These are phyloP conservation scores for Pyrenochaeta sp. DNA, from an alignment of 2,329 filamentous ascomycete genomes.

Conservation along the genomic window DNA sequence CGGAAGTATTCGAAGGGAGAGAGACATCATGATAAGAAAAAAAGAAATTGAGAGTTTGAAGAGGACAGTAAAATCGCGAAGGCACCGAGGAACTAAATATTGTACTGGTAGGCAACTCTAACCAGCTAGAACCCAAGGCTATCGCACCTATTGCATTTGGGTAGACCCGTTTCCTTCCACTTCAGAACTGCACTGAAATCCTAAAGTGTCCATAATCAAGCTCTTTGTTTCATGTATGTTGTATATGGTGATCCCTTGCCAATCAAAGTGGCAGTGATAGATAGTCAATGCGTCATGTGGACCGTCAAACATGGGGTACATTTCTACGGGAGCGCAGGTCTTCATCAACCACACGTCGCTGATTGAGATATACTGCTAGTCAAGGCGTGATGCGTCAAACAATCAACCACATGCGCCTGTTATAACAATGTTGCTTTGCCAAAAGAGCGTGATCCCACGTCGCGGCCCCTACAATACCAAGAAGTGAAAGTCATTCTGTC, in stretches of 20 bases:
- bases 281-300: background rate
- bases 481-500: slow-evolving; percentile 28
- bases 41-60: slow-evolving; percentile 10
- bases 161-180: too few relatives aligned
- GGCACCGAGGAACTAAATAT: too few relatives aligned
- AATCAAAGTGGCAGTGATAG: background rate
- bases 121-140: too few relatives aligned
- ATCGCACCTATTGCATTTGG: too few relatives aligned
- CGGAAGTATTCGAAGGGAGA: too few relatives aligned
- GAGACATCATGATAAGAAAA: too few relatives aligned
- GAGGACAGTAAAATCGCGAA: too few relatives aligned
- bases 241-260: background rate
- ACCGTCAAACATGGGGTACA: slow-evolving; percentile 7
- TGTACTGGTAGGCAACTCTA: too few relatives aligned
- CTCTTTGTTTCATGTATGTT: too few relatives aligned
- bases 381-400: slow-evolving; percentile 10
- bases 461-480: slow-evolving; percentile 11
- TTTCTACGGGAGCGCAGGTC: slow-evolving; percentile 15
- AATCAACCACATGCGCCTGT: slow-evolving; percentile 1
- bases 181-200: too few relatives aligned
- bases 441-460: slow-evolving; percentile 10
- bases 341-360: slow-evolving; percentile 10
- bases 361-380: slow-evolving; percentile 10
- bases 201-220: too few relatives aligned
- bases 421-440: background rate